Base-by-base conservation (phyloP, 768 basidiomycete genomes). In the Obba rivulosa region DNA sequence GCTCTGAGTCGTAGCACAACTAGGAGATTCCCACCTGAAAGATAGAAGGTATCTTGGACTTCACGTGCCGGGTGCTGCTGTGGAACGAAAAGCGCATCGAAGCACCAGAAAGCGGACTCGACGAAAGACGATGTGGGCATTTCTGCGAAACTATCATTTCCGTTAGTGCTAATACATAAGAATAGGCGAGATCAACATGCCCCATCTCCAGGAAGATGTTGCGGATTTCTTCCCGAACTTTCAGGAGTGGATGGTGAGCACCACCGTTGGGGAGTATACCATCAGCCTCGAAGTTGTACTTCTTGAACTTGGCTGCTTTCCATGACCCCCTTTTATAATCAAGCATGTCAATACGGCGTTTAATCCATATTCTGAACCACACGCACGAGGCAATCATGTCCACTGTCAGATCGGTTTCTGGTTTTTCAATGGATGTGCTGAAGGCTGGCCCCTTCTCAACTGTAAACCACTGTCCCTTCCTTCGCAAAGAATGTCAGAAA, bases 121-220 rank as follows among this genome's bases (percentile, higher is more conserved):
- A 99, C 93, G 65, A 92, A 99, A 46, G 85, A 83, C 43, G 83
- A 82, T 8, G 96, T 98, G 13, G 94, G 92, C 96, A 99, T 99
- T 69, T 99, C 96, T 41, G 92, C 85, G 69, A 98, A 99, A 9
- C 95, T 98, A 56, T 14, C 14, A n/a, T 17, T 46, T 22, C 21
- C n/a, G 17, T 36, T 14, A 24, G 3, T 4, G 24, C 20, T 14
- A 13, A 31, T 31, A 34, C n/a, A 28, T 14, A 43, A 24, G 36
- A 18, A 51, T 17, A 22, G 25, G 24, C 5, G 44, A 22, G 13
- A 21, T 40, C 14, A 5, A 66, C 80, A 45, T 53, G 97, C 95
- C 96, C 96, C 94, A 98, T 98, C 66, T 99, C 96, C 57, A 99
- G 77, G 77, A 99, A 99, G 61, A 98, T 97, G 65, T 87, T 87